These are phyloP conservation scores for Podospora appendiculata DNA, from an alignment of 495 filamentous ascomycete genomes.

Conservation along the genomic window DNA sequence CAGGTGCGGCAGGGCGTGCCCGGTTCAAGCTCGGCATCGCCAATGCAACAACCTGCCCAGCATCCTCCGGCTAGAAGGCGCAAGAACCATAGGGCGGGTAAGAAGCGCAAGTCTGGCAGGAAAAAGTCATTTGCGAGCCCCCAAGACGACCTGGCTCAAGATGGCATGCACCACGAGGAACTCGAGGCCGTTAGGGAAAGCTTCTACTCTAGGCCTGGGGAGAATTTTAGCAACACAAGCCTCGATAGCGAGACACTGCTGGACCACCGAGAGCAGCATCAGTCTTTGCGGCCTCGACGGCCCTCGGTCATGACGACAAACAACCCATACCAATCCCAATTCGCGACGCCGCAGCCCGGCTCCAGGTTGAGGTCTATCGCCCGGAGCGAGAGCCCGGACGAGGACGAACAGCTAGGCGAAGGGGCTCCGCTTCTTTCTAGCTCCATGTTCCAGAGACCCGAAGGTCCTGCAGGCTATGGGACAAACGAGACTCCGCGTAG, in stretches of 20 bases:
- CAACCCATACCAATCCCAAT: slow-evolving; percentile 31
- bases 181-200: slow-evolving; percentile 27
- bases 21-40: background rate
- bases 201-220: slow-evolving; percentile 51
- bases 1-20: background rate
- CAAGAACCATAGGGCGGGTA: slow-evolving; percentile 42
- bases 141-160: slow-evolving; percentile 35
- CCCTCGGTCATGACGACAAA: slow-evolving; percentile 35
- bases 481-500: slow-evolving; percentile 21
- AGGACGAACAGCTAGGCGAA: slow-evolving; percentile 40
- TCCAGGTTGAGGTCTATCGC: slow-evolving; percentile 24
- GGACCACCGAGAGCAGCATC: slow-evolving; percentile 63
- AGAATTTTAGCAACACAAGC: slow-evolving; percentile 68
- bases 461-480: slow-evolving; percentile 29
- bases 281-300: slow-evolving; percentile 59
- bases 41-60: background rate
- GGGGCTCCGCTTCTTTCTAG: slow-evolving; percentile 50
- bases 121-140: slow-evolving; percentile 56
- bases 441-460: slow-evolving; percentile 22
- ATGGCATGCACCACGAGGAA: slow-evolving; percentile 25
- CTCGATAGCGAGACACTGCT: slow-evolving; percentile 73
- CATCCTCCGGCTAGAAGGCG: slow-evolving; percentile 11
- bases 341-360: slow-evolving; percentile 19
- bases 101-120: slow-evolving; percentile 55
- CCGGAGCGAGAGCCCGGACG: slow-evolving; percentile 23